Conservation (phyloP, 768 basidiomycete genomes). For the Phylloporus scabripes region DNA sequence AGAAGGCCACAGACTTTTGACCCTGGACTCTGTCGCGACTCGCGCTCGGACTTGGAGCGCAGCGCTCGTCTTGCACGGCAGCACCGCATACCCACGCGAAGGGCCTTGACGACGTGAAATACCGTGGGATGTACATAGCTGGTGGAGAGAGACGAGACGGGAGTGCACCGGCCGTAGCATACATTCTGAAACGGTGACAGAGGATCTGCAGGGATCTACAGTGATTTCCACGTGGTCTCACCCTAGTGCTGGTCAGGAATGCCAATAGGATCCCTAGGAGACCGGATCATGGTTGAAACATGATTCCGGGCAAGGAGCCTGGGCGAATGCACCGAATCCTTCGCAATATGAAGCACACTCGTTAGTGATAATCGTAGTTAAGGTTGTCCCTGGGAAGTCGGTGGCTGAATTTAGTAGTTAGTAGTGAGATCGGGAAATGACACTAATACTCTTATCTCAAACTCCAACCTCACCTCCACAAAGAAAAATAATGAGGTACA, state of each 20-base stretch:
- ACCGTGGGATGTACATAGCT: constrained; percentile 3
- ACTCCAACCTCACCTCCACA: background rate
- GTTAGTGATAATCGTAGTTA: constrained; percentile 1
- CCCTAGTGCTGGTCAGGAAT: constrained; percentile 12
- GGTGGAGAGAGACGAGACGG: constrained; percentile 13
- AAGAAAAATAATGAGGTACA: background rate
- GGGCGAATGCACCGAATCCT: constrained; percentile 6
- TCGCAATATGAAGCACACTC: constrained; percentile 18
- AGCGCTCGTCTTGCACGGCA: background rate
- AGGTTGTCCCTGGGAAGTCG: constrained; percentile 12
- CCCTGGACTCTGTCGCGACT: constrained; percentile 10
- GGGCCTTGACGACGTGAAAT: constrained; percentile 6
- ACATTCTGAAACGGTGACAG: constrained; percentile 15
- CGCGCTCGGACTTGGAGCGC: background rate
- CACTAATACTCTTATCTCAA: too few species aligned
- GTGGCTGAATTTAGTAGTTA: background rate
- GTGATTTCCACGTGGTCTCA: constrained; percentile 9
- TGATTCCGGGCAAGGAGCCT: background rate
- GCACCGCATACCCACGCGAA: constrained; percentile 5
- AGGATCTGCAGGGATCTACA: constrained; percentile 23
- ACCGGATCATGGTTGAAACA: constrained; percentile 17
- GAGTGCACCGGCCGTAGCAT: constrained; percentile 15
- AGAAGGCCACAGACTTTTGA: constrained; percentile 2
- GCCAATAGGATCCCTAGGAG: constrained; percentile 10
- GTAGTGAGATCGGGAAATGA: background rate